phyloP scores from a whole-genome alignment of 331 rosid genomes.

The Arachis monticola region DNA sequence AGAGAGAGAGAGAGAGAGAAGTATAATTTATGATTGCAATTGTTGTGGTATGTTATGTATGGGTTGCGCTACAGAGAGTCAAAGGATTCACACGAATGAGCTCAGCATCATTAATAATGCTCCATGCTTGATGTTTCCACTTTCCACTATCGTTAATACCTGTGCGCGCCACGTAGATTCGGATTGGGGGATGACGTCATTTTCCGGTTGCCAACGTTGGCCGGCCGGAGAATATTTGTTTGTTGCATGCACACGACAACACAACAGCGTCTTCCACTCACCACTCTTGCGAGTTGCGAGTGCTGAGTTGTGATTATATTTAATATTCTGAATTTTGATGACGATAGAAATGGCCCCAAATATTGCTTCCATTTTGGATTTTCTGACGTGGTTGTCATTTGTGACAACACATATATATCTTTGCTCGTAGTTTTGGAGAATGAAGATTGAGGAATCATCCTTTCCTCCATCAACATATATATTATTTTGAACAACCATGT shows the following conservation, averaged over 20 bases:
- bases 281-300: too few species aligned
- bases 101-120: neutral
- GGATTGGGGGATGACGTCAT: neutral
- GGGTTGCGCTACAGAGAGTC: constrained; percentile 6
- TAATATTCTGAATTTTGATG: too few species aligned
- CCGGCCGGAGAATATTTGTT: neutral
- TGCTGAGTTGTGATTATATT: too few species aligned
- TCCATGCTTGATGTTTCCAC: neutral
- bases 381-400: too few species aligned
- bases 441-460: neutral
- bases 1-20: too few species aligned
- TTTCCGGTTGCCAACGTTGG: neutral
- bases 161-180: constrained; percentile 9
- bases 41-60: neutral
- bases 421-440: neutral
- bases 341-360: too few species aligned
- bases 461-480: too few species aligned
- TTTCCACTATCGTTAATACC: neutral
- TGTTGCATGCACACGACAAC: neutral
- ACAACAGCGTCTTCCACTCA: neutral
- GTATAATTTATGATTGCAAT: too few species aligned
- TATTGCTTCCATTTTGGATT: too few species aligned
- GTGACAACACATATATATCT: too few species aligned
- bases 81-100: constrained; percentile 4
- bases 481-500: too few species aligned